These are phyloP conservation scores for Sphaerostilbella broomeana DNA, from an alignment of 2,329 filamentous ascomycete genomes.

Conservation along the genomic window DNA sequence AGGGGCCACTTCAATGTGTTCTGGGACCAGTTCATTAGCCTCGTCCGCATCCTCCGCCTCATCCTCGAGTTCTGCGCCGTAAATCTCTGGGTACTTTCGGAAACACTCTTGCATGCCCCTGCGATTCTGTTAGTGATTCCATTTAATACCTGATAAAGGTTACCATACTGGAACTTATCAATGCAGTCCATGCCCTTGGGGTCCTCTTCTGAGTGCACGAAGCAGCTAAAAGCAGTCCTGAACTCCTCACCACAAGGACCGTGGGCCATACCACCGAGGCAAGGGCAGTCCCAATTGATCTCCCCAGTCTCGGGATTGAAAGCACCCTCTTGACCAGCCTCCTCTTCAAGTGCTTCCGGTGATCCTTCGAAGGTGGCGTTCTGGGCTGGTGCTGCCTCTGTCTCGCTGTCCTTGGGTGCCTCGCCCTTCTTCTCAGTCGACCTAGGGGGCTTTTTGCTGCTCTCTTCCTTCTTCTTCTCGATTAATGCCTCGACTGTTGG, in stretches of 20 bases:
- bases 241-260: conserved; percentile 95
- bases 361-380: conserved; percentile 28
- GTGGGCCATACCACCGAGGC: conserved; percentile 92
- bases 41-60: conserved; percentile 20
- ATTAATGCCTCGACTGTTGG: conserved; percentile 62
- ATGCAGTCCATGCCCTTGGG: conserved; percentile 98
- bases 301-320: conserved; percentile 98
- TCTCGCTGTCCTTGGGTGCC: conserved; percentile 19
- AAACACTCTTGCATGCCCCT: conserved; percentile 98
- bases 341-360: conserved; percentile 60
- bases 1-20: background rate
- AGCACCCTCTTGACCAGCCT: conserved; percentile 80
- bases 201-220: conserved; percentile 90
- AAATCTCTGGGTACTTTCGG: conserved; percentile 83
- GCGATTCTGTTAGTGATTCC: conserved; percentile 22
- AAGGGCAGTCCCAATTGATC: conserved; percentile 99
- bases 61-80: conserved; percentile 72
- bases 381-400: conserved; percentile 22
- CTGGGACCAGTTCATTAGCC: background rate
- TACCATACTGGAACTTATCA: conserved; percentile 84
- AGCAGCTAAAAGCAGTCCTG: conserved; percentile 93
- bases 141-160: background rate
- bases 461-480: conserved; percentile 53
- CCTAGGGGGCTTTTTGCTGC: conserved; percentile 25
- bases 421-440: conserved; percentile 14